A percentile compares a stretch with the other conserved stretches of the same genome.
Conservation (phyloP, 129 eudicot genomes). For the Pseudognaphalium luteoalbum region DNA sequence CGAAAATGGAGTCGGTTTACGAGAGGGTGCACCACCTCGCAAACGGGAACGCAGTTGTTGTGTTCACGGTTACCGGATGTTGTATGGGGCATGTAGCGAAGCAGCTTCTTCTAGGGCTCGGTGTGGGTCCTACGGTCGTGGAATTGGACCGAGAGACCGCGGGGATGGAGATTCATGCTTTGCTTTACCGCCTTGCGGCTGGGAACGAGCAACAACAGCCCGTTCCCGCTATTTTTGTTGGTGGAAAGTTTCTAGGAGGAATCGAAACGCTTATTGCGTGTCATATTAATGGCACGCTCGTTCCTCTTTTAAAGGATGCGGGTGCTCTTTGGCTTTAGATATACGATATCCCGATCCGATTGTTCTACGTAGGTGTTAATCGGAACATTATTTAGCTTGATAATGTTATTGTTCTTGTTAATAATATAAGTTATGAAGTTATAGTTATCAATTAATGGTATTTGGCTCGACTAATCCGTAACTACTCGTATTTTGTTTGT, state of each 20-base stretch:
- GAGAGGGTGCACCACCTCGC: conserved; percentile 59
- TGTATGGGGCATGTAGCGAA: conserved; percentile 96
- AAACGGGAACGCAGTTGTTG: conserved; percentile 76
- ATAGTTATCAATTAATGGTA: background rate
- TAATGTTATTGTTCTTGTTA: background rate
- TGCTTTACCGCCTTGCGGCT: conserved; percentile 50
- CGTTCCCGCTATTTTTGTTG: conserved; percentile 78
- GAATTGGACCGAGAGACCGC: conserved; percentile 61
- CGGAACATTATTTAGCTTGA: conserved; percentile 8
- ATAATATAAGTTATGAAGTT: background rate
- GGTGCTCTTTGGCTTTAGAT: conserved; percentile 93
- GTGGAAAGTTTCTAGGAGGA: conserved; percentile 84
- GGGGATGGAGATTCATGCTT: conserved; percentile 55
- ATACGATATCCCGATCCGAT: background rate
- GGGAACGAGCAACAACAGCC: conserved; percentile 40
- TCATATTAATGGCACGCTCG: conserved; percentile 82
- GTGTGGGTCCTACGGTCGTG: conserved; percentile 71
- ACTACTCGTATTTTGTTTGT: background rate
- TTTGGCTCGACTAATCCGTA: background rate
- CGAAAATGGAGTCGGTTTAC: conserved; percentile 42
- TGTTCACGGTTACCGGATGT: conserved; percentile 67
- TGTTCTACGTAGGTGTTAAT: background rate
- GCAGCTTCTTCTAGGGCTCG: conserved; percentile 77
- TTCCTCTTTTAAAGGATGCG: conserved; percentile 91
- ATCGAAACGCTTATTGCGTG: conserved; percentile 78